These are phyloP conservation scores for Corymbia calophylla DNA, from an alignment of 441 rosid genomes.

Conservation along the genomic window DNA sequence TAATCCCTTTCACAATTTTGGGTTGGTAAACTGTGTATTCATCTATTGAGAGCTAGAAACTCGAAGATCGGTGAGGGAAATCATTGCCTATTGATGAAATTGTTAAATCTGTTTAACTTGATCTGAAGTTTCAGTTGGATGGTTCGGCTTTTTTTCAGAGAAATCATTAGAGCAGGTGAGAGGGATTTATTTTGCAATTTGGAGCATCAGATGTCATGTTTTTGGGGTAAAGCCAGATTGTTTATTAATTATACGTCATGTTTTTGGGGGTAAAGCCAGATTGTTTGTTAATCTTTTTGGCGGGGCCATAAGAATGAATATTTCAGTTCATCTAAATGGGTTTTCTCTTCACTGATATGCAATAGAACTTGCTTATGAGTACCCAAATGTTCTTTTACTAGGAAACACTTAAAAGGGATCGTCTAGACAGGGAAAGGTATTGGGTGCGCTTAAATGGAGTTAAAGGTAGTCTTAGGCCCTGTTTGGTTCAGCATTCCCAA, in stretches of 20 bases:
- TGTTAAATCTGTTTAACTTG: fast-evolving
- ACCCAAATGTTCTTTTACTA: not conserved
- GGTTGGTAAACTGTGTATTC: not conserved
- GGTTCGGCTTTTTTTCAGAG: fast-evolving
- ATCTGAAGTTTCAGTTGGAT: not conserved
- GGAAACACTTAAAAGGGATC: not conserved
- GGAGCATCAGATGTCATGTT: not conserved
- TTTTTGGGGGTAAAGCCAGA: not conserved
- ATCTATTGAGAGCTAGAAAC: not conserved
- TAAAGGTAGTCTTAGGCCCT: not conserved
- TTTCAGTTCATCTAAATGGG: not conserved
- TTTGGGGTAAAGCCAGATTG: not conserved
- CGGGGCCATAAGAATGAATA: not conserved
- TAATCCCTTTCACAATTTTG: not conserved
- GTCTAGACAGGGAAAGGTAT: not conserved
- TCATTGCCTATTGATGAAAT: not conserved
- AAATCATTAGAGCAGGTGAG: fast-evolving
- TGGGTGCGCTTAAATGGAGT: not conserved
- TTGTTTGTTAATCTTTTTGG: not conserved
- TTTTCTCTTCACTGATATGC: not conserved
- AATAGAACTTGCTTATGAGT: not conserved
- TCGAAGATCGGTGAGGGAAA: not conserved
- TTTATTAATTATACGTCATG: not conserved
- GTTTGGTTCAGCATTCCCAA: too few species aligned
- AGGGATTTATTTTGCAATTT: not conserved